A percentile compares a stretch with the other conserved stretches of the same genome.
Conservation (phyloP, 345 rosid species). For the Eucalyptus curtisii region DNA sequence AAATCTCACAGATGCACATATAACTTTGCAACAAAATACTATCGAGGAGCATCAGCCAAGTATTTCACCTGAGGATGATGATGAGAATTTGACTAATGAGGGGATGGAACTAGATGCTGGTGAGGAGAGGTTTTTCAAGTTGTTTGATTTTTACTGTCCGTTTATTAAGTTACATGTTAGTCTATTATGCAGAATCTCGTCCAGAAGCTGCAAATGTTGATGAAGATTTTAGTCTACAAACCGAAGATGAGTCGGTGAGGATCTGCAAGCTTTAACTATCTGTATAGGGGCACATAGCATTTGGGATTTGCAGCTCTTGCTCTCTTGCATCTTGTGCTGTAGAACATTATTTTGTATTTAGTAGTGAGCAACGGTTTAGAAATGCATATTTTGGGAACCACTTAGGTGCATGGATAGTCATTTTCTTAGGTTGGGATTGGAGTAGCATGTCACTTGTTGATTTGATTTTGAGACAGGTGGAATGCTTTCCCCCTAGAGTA, state of each 20-base stretch:
- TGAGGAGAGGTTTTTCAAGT: slow-evolving; percentile 9
- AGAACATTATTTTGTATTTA: not conserved
- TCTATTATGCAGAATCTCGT: not conserved
- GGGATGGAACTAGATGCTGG: slow-evolving; percentile 26
- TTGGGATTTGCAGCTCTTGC: not conserved
- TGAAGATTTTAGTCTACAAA: slow-evolving; percentile 49
- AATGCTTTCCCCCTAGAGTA: not conserved
- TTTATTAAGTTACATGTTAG: not conserved
- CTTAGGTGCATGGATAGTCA: not conserved
- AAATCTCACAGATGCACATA: slow-evolving; percentile 61
- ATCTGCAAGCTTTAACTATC: not conserved
- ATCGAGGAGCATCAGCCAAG: slow-evolving; percentile 9
- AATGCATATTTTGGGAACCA: not conserved
- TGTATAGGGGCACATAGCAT: not conserved
- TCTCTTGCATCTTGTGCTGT: not conserved
- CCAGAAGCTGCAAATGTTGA: slow-evolving; percentile 31
- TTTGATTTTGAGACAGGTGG: not conserved
- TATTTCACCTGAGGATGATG: slow-evolving; percentile 15
- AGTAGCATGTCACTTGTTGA: not conserved
- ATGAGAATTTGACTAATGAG: slow-evolving; percentile 11
- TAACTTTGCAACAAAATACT: slow-evolving; percentile 19
- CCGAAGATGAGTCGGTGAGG: slow-evolving; percentile 75
- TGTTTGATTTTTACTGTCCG: not conserved
- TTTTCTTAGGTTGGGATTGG: not conserved
- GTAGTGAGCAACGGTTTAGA: not conserved